phyloP scores from a whole-genome alignment of 257 asterid genomes.

The Cynanchum wilfordii region DNA sequence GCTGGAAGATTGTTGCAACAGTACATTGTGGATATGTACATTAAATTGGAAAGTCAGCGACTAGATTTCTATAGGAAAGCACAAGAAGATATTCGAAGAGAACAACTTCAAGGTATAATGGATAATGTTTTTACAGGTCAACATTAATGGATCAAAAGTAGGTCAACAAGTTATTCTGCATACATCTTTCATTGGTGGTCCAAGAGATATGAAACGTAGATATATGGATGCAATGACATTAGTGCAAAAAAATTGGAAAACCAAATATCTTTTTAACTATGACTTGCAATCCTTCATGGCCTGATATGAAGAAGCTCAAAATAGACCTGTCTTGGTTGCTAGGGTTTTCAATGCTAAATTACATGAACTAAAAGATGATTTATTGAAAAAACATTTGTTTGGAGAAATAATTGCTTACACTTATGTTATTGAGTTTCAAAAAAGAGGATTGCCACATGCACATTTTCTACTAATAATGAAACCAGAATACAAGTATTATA shows the following conservation, averaged over 20 bases:
- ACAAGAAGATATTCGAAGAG: no score
- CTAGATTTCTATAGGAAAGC: no score
- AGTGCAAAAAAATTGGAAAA: neutral
- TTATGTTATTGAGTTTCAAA: neutral
- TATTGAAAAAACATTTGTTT: neutral
- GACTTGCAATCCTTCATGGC: neutral
- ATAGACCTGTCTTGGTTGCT: neutral
- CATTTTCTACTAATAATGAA: no score
- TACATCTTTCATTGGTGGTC: neutral
- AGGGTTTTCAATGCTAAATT: conserved; percentile 1
- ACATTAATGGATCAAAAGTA: neutral
- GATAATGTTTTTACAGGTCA: no score
- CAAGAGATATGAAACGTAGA: neutral
- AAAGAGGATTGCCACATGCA: no score
- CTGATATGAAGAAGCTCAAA: neutral
- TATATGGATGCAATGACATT: neutral
- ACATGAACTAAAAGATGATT: neutral
- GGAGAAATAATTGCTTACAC: conserved; percentile 1
- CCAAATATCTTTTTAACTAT: neutral
- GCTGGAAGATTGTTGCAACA: no score
- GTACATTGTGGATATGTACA: no score
- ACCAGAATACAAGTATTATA: no score
- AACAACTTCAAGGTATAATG: no score
- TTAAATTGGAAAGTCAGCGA: no score
- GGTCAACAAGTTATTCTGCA: neutral